Percentiles rank a stretch among this genome's conserved stretches.
phyloP scores from a whole-genome alignment of 768 basidiomycete species.

The Russula emetica region DNA sequence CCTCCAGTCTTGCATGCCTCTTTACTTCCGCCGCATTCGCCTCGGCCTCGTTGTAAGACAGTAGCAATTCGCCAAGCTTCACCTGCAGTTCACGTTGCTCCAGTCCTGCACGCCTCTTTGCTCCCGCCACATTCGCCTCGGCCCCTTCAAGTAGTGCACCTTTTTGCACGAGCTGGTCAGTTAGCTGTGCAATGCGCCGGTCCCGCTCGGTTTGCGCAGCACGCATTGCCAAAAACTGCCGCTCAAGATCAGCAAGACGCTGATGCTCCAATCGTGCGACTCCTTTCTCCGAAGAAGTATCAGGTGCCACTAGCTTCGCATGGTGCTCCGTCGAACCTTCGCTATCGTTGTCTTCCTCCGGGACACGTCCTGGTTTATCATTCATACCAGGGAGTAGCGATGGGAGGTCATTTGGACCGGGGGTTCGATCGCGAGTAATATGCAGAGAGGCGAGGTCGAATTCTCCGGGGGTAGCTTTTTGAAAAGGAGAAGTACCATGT shows the following conservation, averaged over 20 bases:
- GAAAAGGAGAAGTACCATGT: conserved; percentile 56
- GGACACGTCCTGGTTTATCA: conserved; percentile 31
- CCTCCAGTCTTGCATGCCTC: too few relatives aligned
- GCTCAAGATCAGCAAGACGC: conserved; percentile 32
- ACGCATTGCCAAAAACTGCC: conserved; percentile 54
- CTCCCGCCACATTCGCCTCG: too few relatives aligned
- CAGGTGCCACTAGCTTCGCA: conserved; percentile 55
- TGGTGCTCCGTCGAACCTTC: conserved; percentile 62
- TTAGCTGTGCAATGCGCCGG: conserved; percentile 65
- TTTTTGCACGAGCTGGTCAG: conserved; percentile 63
- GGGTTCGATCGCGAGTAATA: conserved; percentile 7
- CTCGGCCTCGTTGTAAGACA: too few relatives aligned
- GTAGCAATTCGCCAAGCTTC: conserved; percentile 61
- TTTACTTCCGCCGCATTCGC: too few relatives aligned
- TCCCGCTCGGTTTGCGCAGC: conserved; percentile 49
- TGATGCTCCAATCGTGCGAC: conserved; percentile 69
- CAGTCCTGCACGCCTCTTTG: too few relatives aligned
- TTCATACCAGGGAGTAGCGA: conserved; percentile 35
- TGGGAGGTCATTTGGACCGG: conserved; percentile 38
- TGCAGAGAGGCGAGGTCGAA: conserved; percentile 21
- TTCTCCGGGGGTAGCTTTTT: conserved; percentile 28
- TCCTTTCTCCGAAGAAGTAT: conserved; percentile 62
- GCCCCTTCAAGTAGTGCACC: conserved; percentile 74
- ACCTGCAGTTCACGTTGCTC: too few relatives aligned
- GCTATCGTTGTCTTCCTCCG: conserved; percentile 53